Evolutionary conservation across 139 green algal species (phyloP), one percentile per base, ranked within the genome.

Genomic region (Chlamydomonas applanata): DNA sequence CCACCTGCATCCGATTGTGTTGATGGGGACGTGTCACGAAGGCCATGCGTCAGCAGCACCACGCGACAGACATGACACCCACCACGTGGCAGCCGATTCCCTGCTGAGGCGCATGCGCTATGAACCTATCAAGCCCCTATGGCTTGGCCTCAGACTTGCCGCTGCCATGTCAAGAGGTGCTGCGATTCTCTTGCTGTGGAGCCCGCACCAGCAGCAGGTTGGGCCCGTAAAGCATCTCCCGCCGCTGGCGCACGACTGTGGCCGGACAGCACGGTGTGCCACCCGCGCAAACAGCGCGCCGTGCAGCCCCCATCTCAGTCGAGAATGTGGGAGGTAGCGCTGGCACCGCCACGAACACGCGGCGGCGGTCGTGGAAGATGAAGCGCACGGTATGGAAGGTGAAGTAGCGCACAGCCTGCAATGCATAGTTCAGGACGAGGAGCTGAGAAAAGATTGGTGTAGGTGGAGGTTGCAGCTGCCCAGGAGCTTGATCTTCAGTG

Each of bases 341-440:
- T 4, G 59, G 59, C n/a, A 66, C 59, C n/a, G n/a, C 20, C 59
- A 40, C n/a, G 29, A 66, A 66, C 3, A 14, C 59, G 20, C 27
- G 59, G 4, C n/a, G 27, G 11, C 3, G 4, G 59, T 19, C 11
- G n/a, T 35, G 35, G n/a, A 35, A 66, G n/a, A 66, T 66, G n/a
- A 66, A 66, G 59, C 59, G 59, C 20, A 66, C 25, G 4, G 59
- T 66, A 27, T 66, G 59, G 59, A 66, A 66, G n/a, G 27, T 66
- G 27, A 66, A 66, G 27, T 66, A 66, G 59, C 59, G 59, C 4
- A 66, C 20, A 62, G 53, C 53, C 53, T 32, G 53, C 4, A 4
- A 56, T 14, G 46, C 14, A 56, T 56, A 17, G 46, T 17, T 56
- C 46, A 56, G 46, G 13, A 54, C 45, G 13, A 16, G n/a, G n/a